Conservation (phyloP, 2,329 filamentous ascomycete species). For the Penicillium sp. region DNA sequence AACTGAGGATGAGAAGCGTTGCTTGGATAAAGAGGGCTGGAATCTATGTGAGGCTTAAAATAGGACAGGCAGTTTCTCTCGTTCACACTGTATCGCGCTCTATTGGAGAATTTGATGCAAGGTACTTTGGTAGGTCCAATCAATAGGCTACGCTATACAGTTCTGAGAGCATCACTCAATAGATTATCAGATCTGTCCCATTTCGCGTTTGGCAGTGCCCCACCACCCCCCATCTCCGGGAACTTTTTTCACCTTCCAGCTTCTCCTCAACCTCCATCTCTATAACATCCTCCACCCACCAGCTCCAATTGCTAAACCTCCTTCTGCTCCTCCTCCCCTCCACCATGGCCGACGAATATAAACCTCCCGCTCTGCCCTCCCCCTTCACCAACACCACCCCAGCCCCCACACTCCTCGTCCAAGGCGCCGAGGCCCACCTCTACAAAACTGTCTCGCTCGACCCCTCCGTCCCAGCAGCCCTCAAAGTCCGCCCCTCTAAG, state of each 20-base stretch:
- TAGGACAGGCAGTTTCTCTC: too few relatives aligned
- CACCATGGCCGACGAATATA: slow-evolving; percentile 30
- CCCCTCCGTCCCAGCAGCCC: slow-evolving; percentile 69
- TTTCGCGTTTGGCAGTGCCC: background rate
- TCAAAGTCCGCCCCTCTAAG: slow-evolving; percentile 91
- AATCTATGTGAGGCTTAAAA: background rate
- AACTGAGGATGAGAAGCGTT: background rate
- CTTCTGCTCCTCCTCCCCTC: background rate
- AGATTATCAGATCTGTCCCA: background rate
- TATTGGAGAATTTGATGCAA: too few relatives aligned
- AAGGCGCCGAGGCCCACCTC: slow-evolving; percentile 94
- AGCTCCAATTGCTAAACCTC: background rate
- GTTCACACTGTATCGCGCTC: too few relatives aligned
- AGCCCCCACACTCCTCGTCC: slow-evolving; percentile 73
- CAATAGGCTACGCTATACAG: background rate
- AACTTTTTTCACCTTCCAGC: slow-evolving; percentile 1
- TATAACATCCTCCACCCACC: background rate
- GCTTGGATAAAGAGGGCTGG: background rate
- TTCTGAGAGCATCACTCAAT: background rate
- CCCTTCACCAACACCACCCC: slow-evolving; percentile 67
- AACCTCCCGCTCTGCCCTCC: slow-evolving; percentile 57
- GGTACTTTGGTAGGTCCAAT: too few relatives aligned
- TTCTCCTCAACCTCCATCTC: background rate
- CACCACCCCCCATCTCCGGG: background rate
- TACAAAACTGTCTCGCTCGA: slow-evolving; percentile 83